Evolutionary conservation across 1,139 yeast genomes (phyloP).

Genomic region (Casaregolazyma lundiana): DNA sequence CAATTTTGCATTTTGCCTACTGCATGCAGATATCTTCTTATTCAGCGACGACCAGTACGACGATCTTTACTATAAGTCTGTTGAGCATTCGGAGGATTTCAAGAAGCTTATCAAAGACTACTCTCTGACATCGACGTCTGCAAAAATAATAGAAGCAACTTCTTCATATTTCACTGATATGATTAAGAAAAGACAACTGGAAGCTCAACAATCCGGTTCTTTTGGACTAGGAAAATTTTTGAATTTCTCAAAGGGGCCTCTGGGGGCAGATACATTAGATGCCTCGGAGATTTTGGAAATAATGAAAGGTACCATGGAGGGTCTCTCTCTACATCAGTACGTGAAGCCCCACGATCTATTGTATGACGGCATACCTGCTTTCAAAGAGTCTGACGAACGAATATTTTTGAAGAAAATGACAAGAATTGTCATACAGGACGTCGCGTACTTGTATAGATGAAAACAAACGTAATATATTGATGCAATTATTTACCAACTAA

Average conservation of each 20-base stretch:
- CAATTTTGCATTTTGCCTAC: conserved; percentile 29
- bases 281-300: conserved; percentile 26
- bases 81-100: conserved; percentile 28
- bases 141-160: conserved; percentile 13
- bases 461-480: neutral
- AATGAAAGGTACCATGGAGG: conserved; percentile 28
- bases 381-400: conserved; percentile 26
- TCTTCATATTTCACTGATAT: conserved; percentile 3
- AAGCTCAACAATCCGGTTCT: neutral
- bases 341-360: conserved; percentile 20
- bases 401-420: conserved; percentile 26
- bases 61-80: conserved; percentile 33
- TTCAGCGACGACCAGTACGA: conserved; percentile 31
- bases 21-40: conserved; percentile 33
- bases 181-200: conserved; percentile 3
- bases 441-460: conserved; percentile 21
- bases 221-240: conserved; percentile 1
- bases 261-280: conserved; percentile 1
- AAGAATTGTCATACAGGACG: conserved; percentile 24
- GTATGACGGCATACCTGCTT: conserved; percentile 25
- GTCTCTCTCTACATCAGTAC: conserved; percentile 25
- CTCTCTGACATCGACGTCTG: conserved; percentile 15
- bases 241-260: conserved; percentile 1
- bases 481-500: conserved; percentile 10
- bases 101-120: conserved; percentile 18